Evolutionary conservation across 805 yeast genomes (phyloP).

Genomic region (Saccharomyces jurei): DNA sequence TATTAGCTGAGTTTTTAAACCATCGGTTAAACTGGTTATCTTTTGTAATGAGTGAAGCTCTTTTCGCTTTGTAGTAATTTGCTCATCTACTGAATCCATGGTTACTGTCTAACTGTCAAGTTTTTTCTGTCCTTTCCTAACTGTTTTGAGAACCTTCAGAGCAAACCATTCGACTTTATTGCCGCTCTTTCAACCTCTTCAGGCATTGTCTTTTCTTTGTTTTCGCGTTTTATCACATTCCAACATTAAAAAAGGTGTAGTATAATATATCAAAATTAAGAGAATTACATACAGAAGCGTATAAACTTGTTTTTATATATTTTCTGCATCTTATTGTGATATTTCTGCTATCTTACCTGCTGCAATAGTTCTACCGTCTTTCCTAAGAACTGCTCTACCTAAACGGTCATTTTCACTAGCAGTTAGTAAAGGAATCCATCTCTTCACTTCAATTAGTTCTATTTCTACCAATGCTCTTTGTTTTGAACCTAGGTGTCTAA

Average conservation of each 20-base stretch:
- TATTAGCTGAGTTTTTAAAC: constrained; percentile 22
- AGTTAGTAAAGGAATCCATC: constrained; percentile 85
- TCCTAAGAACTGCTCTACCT: constrained; percentile 94
- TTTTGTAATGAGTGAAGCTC: constrained; percentile 24
- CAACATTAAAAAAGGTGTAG: neutral
- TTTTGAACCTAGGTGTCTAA: constrained; percentile 87
- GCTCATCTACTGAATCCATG: constrained; percentile 6
- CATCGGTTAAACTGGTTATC: constrained; percentile 21
- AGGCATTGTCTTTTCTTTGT: neutral
- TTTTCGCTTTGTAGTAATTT: constrained; percentile 13
- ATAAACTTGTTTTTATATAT: neutral
- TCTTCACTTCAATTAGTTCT: constrained; percentile 91
- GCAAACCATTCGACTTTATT: neutral
- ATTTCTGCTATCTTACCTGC: constrained; percentile 53
- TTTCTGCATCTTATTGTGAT: neutral
- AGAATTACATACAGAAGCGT: neutral
- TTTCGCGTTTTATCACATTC: neutral
- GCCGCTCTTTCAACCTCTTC: neutral
- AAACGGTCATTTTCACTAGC: constrained; percentile 81
- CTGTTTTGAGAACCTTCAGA: neutral
- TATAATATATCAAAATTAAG: neutral
- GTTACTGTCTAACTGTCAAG: neutral
- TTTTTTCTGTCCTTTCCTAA: neutral
- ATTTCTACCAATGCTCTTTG: constrained; percentile 94
- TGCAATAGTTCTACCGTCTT: constrained; percentile 95